Evolutionary conservation across 139 green algal species (phyloP).

Genomic region (Gonium pectorale): DNA sequence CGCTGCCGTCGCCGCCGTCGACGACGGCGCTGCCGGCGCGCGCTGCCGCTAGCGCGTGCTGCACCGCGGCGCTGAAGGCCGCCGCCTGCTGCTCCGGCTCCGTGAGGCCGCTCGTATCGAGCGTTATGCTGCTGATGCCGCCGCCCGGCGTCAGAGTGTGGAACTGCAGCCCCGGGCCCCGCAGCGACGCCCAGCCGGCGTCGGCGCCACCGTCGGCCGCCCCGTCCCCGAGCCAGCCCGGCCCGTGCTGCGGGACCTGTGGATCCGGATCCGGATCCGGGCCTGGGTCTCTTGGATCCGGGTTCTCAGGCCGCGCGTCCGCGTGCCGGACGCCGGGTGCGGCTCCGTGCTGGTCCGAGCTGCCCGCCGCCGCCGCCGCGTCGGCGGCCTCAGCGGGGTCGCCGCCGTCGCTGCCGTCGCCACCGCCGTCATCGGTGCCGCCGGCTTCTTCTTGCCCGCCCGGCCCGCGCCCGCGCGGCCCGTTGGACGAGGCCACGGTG

Average conservation of each 20-base stretch:
- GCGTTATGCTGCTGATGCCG: slow-evolving; percentile 6
- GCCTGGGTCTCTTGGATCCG: too few species aligned
- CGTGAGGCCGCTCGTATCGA: background rate
- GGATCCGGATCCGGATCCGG: too few species aligned
- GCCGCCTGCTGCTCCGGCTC: slow-evolving; percentile 12
- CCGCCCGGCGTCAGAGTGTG: background rate
- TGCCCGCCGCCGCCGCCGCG: background rate
- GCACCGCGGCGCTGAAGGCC: slow-evolving; percentile 18
- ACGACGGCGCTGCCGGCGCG: background rate
- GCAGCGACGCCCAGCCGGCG: too few species aligned
- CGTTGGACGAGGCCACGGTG: slow-evolving; percentile 48
- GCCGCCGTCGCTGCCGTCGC: background rate
- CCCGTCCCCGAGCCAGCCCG: too few species aligned
- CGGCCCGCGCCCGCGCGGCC: background rate
- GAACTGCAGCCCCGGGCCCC: too few species aligned
- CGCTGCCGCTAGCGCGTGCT: slow-evolving; percentile 35
- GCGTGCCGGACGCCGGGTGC: too few species aligned
- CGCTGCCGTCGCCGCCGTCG: background rate
- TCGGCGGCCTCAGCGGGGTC: background rate
- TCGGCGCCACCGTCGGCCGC: too few species aligned
- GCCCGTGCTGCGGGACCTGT: too few species aligned
- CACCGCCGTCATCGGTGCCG: background rate
- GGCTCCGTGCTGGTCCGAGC: too few species aligned
- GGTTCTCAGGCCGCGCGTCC: too few species aligned
- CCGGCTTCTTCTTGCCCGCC: background rate